Base-by-base conservation (phyloP, 257 asterid genomes). In the Forsythia suspensa region DNA sequence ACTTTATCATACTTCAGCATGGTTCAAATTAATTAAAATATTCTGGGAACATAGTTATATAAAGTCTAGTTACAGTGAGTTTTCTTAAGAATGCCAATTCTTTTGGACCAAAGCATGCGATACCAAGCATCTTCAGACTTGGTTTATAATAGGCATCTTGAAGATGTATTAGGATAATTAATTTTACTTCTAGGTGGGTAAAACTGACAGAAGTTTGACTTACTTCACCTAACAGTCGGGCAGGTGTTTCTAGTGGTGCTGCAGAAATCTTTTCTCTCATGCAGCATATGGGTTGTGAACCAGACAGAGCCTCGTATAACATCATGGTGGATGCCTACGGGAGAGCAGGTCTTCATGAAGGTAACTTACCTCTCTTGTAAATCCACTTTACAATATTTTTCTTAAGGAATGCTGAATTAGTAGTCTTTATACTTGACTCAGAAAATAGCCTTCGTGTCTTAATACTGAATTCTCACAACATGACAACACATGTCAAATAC, bases 291-390 rank as follows among this genome's bases (percentile, higher is more conserved):
- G 98, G 90, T 61, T 88, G 92, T 43, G 96, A 93, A 80, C 98
- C 96, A 37, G 97, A 93, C 73, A 88, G 89, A 80, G 98, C 95
- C 44, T 91, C 98, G 16, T 93, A 88, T 80, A 93, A 93, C 76
- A 93, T 93, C 59, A 84, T 91, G 96, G 83, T 93, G 82, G 98
- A 93, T 76, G 98, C 98, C 34, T 93, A 93, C 75, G 98, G 97
- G 37, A 89, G 90, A 86, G 94, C 96, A 11, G 97, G 97, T 76
- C 91, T 91, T 69, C 85, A 91, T 73, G 85, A 89, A 84, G 97
- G 98, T 91, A 84, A 29, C 57, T 36, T 34, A 43, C 37, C 51
- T 68, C 12, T 21, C 71, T 42, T 67, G 80, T 29, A 43, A 66
- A 29, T 29, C 34, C 34, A 29, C 34, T 29, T 29, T 29, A 29